Evolutionary conservation across 345 rosid species (phyloP), one percentile per base, ranked within the genome.

Genomic region (Salix suchowensis): DNA sequence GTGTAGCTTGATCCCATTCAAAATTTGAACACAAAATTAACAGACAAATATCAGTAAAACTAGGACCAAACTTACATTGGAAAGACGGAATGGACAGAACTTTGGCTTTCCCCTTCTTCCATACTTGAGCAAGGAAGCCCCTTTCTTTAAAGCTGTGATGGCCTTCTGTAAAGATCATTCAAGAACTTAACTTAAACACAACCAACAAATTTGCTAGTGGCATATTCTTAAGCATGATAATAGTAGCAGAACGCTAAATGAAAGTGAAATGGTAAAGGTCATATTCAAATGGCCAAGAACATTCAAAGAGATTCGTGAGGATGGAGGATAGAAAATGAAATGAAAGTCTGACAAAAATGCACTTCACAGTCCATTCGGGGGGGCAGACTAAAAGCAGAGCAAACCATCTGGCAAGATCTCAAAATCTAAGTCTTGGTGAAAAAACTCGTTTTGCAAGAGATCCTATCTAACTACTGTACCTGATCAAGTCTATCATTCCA

Each of bases 101-200:
- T 96, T 96, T 74, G 99, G 99, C 80, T 92, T 96, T 68, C 99
- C 99, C 77, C 99, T 88, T 86, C 99, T 89, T 79, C 99, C 98
- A 82, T 96, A 96, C 86, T 96, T 96, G 5, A 96, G 94, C 87
- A 96, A 86, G 88, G 72, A 92, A 69, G 99, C 94, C 67, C 99
- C 99, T 77, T 96, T 96, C 84, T 93, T 96, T 68, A 96, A 78
- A 77, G 99, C 98, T 77, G 94, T 93, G 74, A 96, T 96, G 72
- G 99, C 99, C 98, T 93, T 90, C 80, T 40, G 44, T 30, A 79
- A 86, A 83, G 73, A 86, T 79, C 74, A 90, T 55, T 73, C 76
- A 87, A 75, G 24, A 79, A 74, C 66, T 78, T 32, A 75, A 73
- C 42, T 75, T 79, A 48, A 55, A 80, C 78, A 75, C 24, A 79